Conservation (phyloP, 768 basidiomycete species). For the Crassisporium funariophilum region DNA sequence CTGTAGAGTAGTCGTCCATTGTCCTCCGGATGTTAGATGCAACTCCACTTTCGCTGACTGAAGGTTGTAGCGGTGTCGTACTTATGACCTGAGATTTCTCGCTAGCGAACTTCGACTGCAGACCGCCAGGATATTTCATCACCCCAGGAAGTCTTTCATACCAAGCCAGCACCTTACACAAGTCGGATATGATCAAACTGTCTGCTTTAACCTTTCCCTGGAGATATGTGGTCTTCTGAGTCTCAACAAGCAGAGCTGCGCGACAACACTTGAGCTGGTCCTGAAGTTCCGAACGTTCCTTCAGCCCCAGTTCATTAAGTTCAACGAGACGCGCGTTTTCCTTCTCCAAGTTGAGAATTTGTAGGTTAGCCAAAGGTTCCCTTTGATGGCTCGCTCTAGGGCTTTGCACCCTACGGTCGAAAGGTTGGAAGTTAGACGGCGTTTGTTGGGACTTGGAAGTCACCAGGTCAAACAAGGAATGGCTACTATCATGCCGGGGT, state of each 20-base stretch:
- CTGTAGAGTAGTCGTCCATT: slow-evolving; percentile 47
- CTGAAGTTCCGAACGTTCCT: slow-evolving; percentile 22
- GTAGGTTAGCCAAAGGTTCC: slow-evolving; percentile 9
- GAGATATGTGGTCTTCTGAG: slow-evolving; percentile 13
- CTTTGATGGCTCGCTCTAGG: too few species aligned
- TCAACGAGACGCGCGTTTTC: slow-evolving; percentile 20
- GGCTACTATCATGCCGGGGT: not conserved
- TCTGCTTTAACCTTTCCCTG: slow-evolving; percentile 22
- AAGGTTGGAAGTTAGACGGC: slow-evolving; percentile 13
- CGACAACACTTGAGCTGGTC: slow-evolving; percentile 18
- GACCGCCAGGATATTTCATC: not conserved
- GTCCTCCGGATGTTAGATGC: too few species aligned
- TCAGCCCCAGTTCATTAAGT: slow-evolving; percentile 21
- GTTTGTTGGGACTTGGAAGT: slow-evolving; percentile 11
- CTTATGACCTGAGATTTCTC: too few species aligned
- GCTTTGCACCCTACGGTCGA: slow-evolving; percentile 10
- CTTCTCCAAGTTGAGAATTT: slow-evolving; percentile 11
- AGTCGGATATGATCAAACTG: slow-evolving; percentile 13
- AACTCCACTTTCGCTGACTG: too few species aligned
- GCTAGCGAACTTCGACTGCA: not conserved
- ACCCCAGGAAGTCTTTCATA: slow-evolving; percentile 14
- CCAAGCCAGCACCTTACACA: slow-evolving; percentile 21
- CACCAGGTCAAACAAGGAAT: slow-evolving; percentile 20
- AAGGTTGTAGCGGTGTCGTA: too few species aligned
- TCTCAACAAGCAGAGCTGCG: slow-evolving; percentile 18